A percentile compares a stretch with the other conserved stretches of the same genome.
Conservation (phyloP, 2,329 filamentous ascomycete genomes). For the Cercospora canescens region DNA sequence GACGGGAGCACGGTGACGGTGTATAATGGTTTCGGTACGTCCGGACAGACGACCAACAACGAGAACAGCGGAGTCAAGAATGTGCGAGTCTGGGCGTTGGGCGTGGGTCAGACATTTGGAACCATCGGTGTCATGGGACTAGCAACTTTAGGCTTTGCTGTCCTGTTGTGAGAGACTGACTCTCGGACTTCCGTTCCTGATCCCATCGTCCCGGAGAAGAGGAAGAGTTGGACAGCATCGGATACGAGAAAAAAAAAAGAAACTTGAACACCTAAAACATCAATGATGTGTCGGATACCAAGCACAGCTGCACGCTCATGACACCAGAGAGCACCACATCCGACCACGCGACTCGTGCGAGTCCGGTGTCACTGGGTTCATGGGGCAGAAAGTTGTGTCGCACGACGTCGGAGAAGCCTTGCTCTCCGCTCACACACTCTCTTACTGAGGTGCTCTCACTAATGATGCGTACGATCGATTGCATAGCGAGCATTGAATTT, state of each 20-base stretch:
- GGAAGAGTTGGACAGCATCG: not conserved
- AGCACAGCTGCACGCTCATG: not conserved
- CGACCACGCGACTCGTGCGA: not conserved
- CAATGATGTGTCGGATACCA: not conserved
- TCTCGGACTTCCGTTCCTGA: not conserved
- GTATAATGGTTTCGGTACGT: conserved; percentile 44
- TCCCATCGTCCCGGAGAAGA: not conserved
- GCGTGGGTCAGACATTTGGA: conserved; percentile 58
- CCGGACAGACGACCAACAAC: conserved; percentile 35
- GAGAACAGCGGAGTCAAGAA: conserved; percentile 16
- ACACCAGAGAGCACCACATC: not conserved
- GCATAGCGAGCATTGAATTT: not conserved
- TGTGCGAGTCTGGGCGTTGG: conserved; percentile 44
- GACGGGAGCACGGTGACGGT: conserved; percentile 37
- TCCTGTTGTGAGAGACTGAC: conserved; percentile 30
- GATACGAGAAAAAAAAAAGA: no score
- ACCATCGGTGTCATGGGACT: conserved; percentile 55
- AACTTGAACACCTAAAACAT: not conserved
- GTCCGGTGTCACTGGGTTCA: not conserved
- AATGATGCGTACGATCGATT: not conserved
- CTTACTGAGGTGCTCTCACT: not conserved
- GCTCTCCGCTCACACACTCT: not conserved
- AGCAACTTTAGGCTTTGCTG: conserved; percentile 59
- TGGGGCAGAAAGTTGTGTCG: not conserved
- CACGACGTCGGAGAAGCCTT: not conserved